These are phyloP conservation scores for Paracoccidioides lutzii DNA, from an alignment of 2,329 filamentous ascomycete genomes.

Conservation along the genomic window DNA sequence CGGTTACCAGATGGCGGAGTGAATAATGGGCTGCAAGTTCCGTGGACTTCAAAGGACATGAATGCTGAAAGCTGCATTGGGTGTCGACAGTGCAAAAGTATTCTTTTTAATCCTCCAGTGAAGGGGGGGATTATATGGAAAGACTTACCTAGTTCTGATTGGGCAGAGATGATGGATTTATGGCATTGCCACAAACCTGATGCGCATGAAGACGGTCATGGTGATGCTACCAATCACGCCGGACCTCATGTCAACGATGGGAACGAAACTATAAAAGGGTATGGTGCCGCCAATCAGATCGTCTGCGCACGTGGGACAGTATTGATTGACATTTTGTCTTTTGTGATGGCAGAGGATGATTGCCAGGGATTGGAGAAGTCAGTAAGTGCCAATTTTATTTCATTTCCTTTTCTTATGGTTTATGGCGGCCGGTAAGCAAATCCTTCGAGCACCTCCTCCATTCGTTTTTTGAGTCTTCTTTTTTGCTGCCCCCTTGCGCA, in stretches of 20 bases:
- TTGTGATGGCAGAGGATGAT: slow-evolving; percentile 58
- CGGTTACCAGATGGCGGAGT: slow-evolving; percentile 11
- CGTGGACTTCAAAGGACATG: slow-evolving; percentile 30
- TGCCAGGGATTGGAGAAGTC: slow-evolving; percentile 37
- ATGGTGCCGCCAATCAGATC: slow-evolving; percentile 68
- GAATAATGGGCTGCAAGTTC: slow-evolving; percentile 21
- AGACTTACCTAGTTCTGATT: slow-evolving; percentile 88
- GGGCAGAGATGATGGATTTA: slow-evolving; percentile 99
- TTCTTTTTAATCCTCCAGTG: slow-evolving; percentile 16
- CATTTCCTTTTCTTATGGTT: background rate
- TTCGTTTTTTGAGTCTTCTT: too few species aligned
- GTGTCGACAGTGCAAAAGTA: slow-evolving; percentile 27
- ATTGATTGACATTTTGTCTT: slow-evolving; percentile 67
- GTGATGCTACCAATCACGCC: slow-evolving; percentile 16
- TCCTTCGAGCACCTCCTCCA: too few species aligned
- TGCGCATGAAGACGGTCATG: slow-evolving; percentile 31
- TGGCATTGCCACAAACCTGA: slow-evolving; percentile 97
- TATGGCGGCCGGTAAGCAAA: background rate
- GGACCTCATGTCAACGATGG: slow-evolving; percentile 28
- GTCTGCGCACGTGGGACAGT: slow-evolving; percentile 53
- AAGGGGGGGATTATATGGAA: slow-evolving; percentile 54
- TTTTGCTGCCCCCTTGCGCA: too few species aligned
- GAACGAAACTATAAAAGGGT: slow-evolving; percentile 52
- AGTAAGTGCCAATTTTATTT: slow-evolving; percentile 19
- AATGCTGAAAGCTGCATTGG: slow-evolving; percentile 18